Evolutionary conservation across 1,139 yeast genomes (phyloP), one percentile per base, ranked within the genome.

Genomic region (Zygoascus hellenicus): DNA sequence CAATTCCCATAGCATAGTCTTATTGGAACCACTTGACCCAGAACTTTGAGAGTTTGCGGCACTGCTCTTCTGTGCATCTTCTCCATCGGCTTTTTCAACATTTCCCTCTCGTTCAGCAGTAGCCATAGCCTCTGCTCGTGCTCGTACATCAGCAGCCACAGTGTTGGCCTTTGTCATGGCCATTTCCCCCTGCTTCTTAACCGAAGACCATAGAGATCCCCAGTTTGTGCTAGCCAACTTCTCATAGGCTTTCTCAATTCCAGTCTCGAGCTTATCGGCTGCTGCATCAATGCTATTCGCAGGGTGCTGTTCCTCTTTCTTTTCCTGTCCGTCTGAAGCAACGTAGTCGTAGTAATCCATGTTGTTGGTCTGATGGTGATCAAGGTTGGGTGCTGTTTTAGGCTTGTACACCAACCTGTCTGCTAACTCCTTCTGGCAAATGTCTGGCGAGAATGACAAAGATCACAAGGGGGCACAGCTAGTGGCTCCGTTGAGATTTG

Each of bases 401-500:
- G 26, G 26, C 26, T 22, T 22, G 6, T 22, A 22, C 30, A 29
- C 3, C 30, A 14, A 26, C 45, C 39, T 22, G 26, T 39, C 39
- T 22, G 26, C 26, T 22, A 22, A 22, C 26, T 22, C 26, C 26
- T 7, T 22, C 26, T 38, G 29, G 19, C 41, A 13, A 10, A 38
- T 30, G 44, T 31, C 11, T 16, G 15, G 3, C 31, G 36, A 11
- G 19, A 22, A 22, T 22, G 26, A 7, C 26, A 22, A 22, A 7
- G 26, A 22, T 22, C 26, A 22, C 26, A 22, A 22, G 7, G 26
- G 26, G 31, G 37, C 28, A 26, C 46, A 42, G 16, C 45, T 83
- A 39, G 83, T 84, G 0, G 94, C 97, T 0, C 97, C 97, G 0
- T 71, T 89, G 51, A 74, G 89, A 54, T 92, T 84, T 66, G 80